A percentile compares a stretch with the other conserved stretches of the same genome.
Conservation (phyloP, 148 eudicot genomes). For the Pouteria glomerata region DNA sequence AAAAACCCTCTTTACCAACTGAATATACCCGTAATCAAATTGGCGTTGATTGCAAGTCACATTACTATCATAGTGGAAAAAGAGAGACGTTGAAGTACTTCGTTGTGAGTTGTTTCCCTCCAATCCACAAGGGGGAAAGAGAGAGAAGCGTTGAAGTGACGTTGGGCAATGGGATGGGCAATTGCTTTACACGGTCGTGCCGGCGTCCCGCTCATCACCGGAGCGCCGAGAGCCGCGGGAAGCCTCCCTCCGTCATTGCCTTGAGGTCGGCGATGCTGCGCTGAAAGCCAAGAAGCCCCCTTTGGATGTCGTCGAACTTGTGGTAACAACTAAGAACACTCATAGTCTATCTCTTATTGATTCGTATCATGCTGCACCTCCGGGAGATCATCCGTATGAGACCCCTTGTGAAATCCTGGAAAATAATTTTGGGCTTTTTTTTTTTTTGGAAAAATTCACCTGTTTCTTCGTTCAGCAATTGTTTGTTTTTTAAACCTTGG, state of each 20-base stretch:
- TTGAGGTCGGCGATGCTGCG: constrained; percentile 59
- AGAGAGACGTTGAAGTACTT: too few species aligned
- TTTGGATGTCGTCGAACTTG: constrained; percentile 87
- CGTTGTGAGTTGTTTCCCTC: too few species aligned
- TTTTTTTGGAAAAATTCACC: too few species aligned
- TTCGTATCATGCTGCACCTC: too few species aligned
- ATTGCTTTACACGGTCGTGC: constrained; percentile 93
- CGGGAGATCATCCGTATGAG: too few species aligned
- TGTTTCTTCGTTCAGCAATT: too few species aligned
- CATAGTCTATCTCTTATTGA: neutral
- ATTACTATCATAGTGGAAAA: too few species aligned
- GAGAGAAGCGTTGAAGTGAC: neutral
- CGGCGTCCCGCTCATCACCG: constrained; percentile 63
- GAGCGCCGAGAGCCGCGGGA: constrained; percentile 52
- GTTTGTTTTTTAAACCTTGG: neutral
- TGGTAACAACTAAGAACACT: constrained; percentile 32
- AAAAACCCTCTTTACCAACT: too few species aligned
- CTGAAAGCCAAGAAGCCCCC: constrained; percentile 42
- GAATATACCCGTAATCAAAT: too few species aligned
- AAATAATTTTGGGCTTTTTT: too few species aligned
- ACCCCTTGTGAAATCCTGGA: too few species aligned
- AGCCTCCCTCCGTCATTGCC: constrained; percentile 58
- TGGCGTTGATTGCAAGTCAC: too few species aligned
- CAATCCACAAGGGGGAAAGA: constrained; percentile 4
- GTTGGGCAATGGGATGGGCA: constrained; percentile 98